Percentiles rank a stretch among this genome's conserved stretches.
Conservation (phyloP, 2,329 filamentous ascomycete species). For the Aspergillus floridensis region DNA sequence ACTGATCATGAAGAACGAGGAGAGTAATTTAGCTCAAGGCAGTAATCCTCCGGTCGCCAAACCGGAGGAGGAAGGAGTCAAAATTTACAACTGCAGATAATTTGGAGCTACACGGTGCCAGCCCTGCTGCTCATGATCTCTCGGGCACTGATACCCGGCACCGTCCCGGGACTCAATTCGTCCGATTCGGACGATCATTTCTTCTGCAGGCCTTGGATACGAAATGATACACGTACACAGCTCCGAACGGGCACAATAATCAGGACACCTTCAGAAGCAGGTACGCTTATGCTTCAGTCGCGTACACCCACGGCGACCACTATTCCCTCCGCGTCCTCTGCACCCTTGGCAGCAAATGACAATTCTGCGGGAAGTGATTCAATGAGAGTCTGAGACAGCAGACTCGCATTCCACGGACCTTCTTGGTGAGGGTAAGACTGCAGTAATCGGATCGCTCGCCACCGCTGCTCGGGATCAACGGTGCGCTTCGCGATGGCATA, state of each 20-base stretch:
- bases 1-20: too few relatives aligned
- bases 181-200: neutral
- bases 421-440: neutral
- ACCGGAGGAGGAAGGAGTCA: neutral
- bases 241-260: neutral
- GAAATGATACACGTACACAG: neutral
- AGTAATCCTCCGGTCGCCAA: too few relatives aligned
- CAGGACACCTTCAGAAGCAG: neutral
- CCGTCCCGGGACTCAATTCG: neutral
- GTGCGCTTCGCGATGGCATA: neutral
- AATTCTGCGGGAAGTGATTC: neutral
- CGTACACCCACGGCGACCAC: neutral
- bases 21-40: too few relatives aligned
- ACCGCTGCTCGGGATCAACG: neutral
- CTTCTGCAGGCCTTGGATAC: neutral
- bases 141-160: neutral
- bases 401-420: neutral
- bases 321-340: neutral
- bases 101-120: neutral
- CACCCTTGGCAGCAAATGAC: neutral
- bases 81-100: neutral
- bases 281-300: neutral
- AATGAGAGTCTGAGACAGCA: neutral
- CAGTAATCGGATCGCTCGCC: neutral
- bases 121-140: neutral